A percentile compares a stretch with the other conserved stretches of the same genome.
These are phyloP conservation scores for Colletotrichum noveboracense DNA, from an alignment of 2,329 filamentous ascomycete species.

Conservation along the genomic window DNA sequence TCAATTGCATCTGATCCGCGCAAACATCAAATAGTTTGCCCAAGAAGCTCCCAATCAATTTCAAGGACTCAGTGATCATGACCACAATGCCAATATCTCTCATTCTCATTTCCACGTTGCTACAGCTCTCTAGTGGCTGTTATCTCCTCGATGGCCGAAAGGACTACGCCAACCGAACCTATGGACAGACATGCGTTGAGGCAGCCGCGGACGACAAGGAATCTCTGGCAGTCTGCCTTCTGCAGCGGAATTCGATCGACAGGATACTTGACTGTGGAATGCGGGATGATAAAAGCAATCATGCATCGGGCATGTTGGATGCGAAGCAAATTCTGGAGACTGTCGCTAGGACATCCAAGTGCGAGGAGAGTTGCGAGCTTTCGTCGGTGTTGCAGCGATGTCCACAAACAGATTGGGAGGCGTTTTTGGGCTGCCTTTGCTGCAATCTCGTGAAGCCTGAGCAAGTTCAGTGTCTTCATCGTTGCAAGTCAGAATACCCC, in stretches of 20 bases:
- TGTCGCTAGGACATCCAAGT: background rate
- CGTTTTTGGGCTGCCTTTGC: background rate
- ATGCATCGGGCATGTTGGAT: background rate
- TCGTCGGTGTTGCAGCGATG: background rate
- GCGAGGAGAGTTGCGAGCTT: background rate
- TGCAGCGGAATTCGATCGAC: background rate
- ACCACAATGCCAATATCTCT: background rate
- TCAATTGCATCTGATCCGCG: background rate
- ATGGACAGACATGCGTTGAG: background rate
- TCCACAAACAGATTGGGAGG: background rate
- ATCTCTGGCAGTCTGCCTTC: background rate
- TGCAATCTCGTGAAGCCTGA: background rate
- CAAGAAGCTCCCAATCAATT: background rate
- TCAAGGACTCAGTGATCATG: background rate
- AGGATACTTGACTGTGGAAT: background rate
- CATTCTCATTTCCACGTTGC: background rate
- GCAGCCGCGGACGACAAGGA: background rate
- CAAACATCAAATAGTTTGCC: background rate
- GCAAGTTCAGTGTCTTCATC: background rate
- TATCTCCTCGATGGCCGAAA: fast-evolving
- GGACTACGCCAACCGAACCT: background rate
- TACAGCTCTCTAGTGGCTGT: background rate
- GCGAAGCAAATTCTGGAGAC: background rate
- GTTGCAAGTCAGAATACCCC: background rate
- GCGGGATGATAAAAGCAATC: fast-evolving